phyloP scores from a whole-genome alignment of 495 filamentous ascomycete genomes.

The Usnea hakonensis region DNA sequence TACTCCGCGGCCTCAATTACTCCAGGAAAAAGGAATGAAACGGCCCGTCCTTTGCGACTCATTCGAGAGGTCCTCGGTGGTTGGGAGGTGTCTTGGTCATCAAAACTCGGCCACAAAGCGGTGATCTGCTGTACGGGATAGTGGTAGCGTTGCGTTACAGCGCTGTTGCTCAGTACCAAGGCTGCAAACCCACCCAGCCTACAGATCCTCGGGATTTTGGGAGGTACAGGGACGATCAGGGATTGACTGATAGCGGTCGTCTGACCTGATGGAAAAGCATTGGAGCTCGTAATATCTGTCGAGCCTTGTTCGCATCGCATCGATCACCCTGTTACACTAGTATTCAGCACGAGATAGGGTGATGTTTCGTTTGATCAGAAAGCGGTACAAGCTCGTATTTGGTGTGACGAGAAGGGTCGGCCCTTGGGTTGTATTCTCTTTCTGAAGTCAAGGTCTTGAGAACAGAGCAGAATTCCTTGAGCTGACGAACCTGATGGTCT shows the following conservation, averaged over 20 bases:
- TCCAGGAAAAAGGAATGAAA: constrained; percentile 48
- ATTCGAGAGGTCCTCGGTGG: constrained; percentile 52
- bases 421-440: background rate
- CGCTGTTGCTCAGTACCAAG: constrained; percentile 28
- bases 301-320: background rate
- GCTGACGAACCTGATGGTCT: background rate
- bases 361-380: background rate
- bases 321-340: background rate
- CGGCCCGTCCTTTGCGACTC: constrained; percentile 55
- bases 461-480: background rate
- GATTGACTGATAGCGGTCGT: background rate
- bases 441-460: background rate
- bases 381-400: background rate
- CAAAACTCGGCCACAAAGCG: constrained; percentile 56
- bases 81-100: constrained; percentile 58
- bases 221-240: background rate
- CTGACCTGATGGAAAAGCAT: background rate
- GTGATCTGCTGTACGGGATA: constrained; percentile 41
- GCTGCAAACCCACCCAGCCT: background rate
- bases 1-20: constrained; percentile 40
- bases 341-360: background rate
- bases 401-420: background rate
- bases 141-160: constrained; percentile 49
- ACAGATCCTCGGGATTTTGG: background rate
- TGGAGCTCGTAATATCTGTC: background rate